A percentile compares a stretch with the other conserved stretches of the same genome.
Evolutionary conservation across 257 asterid genomes (phyloP).

Genomic region (Forsythia suspensa): DNA sequence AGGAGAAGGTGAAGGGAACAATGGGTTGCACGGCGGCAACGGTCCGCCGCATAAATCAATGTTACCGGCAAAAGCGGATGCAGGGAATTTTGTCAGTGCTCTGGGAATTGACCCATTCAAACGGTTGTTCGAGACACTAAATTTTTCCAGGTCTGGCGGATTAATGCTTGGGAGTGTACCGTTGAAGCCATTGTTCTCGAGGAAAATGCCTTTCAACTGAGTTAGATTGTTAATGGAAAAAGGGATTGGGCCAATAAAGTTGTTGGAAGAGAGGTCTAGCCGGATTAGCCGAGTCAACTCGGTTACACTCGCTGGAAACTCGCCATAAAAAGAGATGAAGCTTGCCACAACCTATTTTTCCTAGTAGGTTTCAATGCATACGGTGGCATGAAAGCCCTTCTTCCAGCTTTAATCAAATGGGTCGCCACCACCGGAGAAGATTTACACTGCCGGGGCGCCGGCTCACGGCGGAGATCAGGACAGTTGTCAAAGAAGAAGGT

Average conservation of each 20-base stretch:
- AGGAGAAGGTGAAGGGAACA: slow-evolving; percentile 79
- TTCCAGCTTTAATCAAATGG: slow-evolving; percentile 63
- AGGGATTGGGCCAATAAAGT: slow-evolving; percentile 75
- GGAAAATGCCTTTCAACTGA: slow-evolving; percentile 63
- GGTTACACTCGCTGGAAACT: slow-evolving; percentile 55
- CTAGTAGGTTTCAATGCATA: slow-evolving; percentile 85
- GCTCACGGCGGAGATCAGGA: slow-evolving; percentile 55
- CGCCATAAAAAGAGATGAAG: slow-evolving; percentile 80
- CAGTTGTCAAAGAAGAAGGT: slow-evolving; percentile 40
- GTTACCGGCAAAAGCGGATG: slow-evolving; percentile 68
- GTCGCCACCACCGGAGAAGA: slow-evolving; percentile 52
- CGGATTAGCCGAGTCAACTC: slow-evolving; percentile 71
- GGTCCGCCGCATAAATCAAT: slow-evolving; percentile 77
- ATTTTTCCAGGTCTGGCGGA: slow-evolving; percentile 40
- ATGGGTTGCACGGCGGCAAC: slow-evolving; percentile 77
- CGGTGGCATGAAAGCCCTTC: slow-evolving; percentile 73
- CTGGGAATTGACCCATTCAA: slow-evolving; percentile 91
- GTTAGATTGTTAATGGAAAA: slow-evolving; percentile 72
- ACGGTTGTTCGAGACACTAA: slow-evolving; percentile 62
- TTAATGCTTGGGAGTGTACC: slow-evolving; percentile 84
- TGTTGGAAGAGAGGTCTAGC: slow-evolving; percentile 72
- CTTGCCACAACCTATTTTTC: slow-evolving; percentile 72
- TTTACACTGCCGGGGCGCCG: slow-evolving; percentile 62
- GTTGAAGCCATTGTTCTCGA: slow-evolving; percentile 59
- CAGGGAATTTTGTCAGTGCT: slow-evolving; percentile 55